Conservation (phyloP, 2,329 filamentous ascomycete genomes). For the Endothia cerciana region DNA sequence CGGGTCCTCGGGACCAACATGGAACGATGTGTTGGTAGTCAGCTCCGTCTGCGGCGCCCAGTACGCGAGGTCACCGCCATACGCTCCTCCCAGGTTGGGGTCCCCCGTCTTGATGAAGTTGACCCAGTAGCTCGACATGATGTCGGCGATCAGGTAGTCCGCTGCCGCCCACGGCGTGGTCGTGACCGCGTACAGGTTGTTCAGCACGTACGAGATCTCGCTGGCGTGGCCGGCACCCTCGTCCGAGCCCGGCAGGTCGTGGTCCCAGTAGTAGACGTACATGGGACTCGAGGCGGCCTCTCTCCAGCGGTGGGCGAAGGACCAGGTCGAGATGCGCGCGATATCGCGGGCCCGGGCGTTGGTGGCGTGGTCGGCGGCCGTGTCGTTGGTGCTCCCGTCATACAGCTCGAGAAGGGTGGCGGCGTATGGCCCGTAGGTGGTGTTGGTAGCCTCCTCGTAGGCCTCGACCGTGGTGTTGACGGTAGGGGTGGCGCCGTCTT, state of each 20-base stretch:
- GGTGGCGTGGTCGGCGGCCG: neutral
- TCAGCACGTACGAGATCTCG: slow-evolving; percentile 6
- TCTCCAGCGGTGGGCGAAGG: neutral
- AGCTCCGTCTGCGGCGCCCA: too few species aligned
- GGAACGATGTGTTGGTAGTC: too few species aligned
- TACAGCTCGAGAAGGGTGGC: neutral
- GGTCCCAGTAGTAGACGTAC: slow-evolving; percentile 9
- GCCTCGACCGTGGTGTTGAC: neutral
- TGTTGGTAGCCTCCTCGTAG: neutral
- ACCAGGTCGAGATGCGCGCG: slow-evolving; percentile 1
- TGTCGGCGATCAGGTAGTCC: too few species aligned
- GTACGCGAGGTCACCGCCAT: too few species aligned
- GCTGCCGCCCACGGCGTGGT: too few species aligned
- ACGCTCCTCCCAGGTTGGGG: too few species aligned
- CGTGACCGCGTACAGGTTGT: slow-evolving; percentile 6
- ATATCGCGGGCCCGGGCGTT: slow-evolving; percentile 4
- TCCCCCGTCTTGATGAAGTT: too few species aligned
- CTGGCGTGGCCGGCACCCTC: neutral
- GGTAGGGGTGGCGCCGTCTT: neutral
- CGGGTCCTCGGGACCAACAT: too few species aligned
- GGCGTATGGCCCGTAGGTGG: neutral
- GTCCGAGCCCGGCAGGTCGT: neutral
- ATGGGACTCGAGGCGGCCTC: slow-evolving; percentile 2
- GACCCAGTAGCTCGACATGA: too few species aligned
- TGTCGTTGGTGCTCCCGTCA: slow-evolving; percentile 5